Evolutionary conservation across 768 basidiomycete genomes (phyloP), one percentile per base, ranked within the genome.

Genomic region (Termitomyces sp.): DNA sequence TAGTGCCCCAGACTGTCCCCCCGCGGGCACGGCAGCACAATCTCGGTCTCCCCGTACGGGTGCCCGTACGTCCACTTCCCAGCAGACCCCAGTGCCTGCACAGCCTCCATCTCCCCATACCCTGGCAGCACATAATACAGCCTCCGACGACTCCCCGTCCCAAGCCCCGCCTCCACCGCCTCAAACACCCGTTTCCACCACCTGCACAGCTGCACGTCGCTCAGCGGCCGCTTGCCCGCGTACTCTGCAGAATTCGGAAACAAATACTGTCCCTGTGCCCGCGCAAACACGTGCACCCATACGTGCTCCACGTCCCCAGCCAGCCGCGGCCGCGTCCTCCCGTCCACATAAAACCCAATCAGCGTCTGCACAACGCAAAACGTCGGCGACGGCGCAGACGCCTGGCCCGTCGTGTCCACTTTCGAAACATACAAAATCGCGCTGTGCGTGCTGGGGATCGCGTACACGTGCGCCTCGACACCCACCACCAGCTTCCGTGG

Each of bases 101-200:
- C 73, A 10, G 92, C 92, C 72, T 95, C 93, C 38, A 80, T 68
- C 71, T 86, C 82, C 29, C 75, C 81, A 60, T 84, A 86, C 5
- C 90, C 90, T 0, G 94, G 91, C 32, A 95, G 75, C 43, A 90
- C 65, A 70, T 89, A 90, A 69, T 76, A 89, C 63, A 86, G 67
- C 58, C 72, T 73, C 49, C 6, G 12, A 10, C 76, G 71, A 68
- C 48, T 71, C 61, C 56, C 67, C 63, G 54, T 67, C 65, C 50
- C 71, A 65, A 85, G 67, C 20, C 79, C 79, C 46, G 63, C 66
- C 4, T 81, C 85, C 5, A 89, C 85, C 31, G 80, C 76, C 57
- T 83, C 80, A 52, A 96, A 73, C 34, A 91, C 79, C 25, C 83
- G 81, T 72, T 88, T 91, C 97, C 97, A 99, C 97, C 97, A 99